These are phyloP conservation scores for Smittium culicis DNA, from an alignment of 371 early-diverging fungal genomes.

Conservation along the genomic window DNA sequence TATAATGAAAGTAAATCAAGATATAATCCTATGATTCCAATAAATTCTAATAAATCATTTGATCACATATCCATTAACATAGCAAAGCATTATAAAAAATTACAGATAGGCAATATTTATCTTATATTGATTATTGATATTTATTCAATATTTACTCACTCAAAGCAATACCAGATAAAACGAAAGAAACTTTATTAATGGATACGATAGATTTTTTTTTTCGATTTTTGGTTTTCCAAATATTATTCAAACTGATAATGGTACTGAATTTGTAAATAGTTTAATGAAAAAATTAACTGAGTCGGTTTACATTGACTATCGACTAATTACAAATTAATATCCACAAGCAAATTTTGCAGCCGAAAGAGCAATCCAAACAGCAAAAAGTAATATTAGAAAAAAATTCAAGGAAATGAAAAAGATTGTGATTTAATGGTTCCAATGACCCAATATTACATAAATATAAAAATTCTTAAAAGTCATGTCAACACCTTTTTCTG, in stretches of 20 bases:
- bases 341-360: slow-evolving; percentile 22
- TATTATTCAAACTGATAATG: slow-evolving; percentile 22
- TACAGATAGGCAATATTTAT: slow-evolving; percentile 10
- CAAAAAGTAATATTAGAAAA: slow-evolving; percentile 11
- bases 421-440: slow-evolving; percentile 23
- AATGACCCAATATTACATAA: slow-evolving; percentile 15
- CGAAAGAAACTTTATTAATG: slow-evolving; percentile 15
- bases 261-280: slow-evolving; percentile 19
- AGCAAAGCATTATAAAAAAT: slow-evolving; percentile 17
- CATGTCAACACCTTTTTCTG: slow-evolving; percentile 14
- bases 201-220: slow-evolving; percentile 14
- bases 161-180: slow-evolving; percentile 16
- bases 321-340: slow-evolving; percentile 17
- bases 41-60: slow-evolving; percentile 11
- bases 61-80: slow-evolving; percentile 19
- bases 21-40: background rate
- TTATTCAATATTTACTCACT: slow-evolving; percentile 17
- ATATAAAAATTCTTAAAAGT: background rate
- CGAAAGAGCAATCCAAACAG: slow-evolving; percentile 18
- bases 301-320: slow-evolving; percentile 14
- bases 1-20: background rate
- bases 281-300: slow-evolving; percentile 10
- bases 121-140: slow-evolving; percentile 20
- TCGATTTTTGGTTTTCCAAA: slow-evolving; percentile 20
- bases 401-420: slow-evolving; percentile 3